These are phyloP conservation scores for Talaromyces verruculosus DNA, from an alignment of 2,329 filamentous ascomycete species.

Conservation along the genomic window DNA sequence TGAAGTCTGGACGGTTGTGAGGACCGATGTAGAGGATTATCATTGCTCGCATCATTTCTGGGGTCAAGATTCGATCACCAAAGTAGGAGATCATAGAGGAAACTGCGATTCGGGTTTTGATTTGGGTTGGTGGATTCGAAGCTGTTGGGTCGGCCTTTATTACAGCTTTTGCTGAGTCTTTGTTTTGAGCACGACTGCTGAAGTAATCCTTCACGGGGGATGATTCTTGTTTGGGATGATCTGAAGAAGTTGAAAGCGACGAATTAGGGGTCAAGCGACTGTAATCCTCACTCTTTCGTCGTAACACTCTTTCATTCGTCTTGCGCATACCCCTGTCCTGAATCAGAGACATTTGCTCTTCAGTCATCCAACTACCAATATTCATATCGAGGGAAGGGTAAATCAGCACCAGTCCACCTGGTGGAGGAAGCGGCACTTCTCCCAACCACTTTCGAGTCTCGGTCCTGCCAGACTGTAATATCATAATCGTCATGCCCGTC, in stretches of 20 bases:
- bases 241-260: constrained; percentile 63
- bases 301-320: constrained; percentile 74
- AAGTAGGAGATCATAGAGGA: constrained; percentile 98
- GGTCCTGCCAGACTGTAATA: constrained; percentile 70
- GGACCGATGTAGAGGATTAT: constrained; percentile 96
- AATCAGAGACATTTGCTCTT: constrained; percentile 94
- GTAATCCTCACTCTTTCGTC: constrained; percentile 86
- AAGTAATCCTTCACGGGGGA: constrained; percentile 31
- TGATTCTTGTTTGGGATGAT: constrained; percentile 63
- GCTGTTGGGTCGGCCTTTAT: constrained; percentile 37
- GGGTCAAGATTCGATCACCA: constrained; percentile 88
- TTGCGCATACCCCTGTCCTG: constrained; percentile 75
- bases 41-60: constrained; percentile 99
- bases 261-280: constrained; percentile 74
- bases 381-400: constrained; percentile 96
- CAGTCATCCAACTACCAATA: constrained; percentile 98
- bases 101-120: constrained; percentile 86
- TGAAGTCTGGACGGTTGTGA: constrained; percentile 89
- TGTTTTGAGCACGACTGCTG: constrained; percentile 23
- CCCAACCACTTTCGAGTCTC: constrained; percentile 57
- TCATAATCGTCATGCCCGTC: constrained; percentile 80
- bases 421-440: constrained; percentile 65
- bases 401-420: constrained; percentile 78
- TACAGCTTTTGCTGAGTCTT: not conserved
- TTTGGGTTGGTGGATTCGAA: constrained; percentile 46